Evolutionary conservation across 2,329 filamentous ascomycete genomes (phyloP), one percentile per base, ranked within the genome.

Genomic region (Aspergillus fijiensis): DNA sequence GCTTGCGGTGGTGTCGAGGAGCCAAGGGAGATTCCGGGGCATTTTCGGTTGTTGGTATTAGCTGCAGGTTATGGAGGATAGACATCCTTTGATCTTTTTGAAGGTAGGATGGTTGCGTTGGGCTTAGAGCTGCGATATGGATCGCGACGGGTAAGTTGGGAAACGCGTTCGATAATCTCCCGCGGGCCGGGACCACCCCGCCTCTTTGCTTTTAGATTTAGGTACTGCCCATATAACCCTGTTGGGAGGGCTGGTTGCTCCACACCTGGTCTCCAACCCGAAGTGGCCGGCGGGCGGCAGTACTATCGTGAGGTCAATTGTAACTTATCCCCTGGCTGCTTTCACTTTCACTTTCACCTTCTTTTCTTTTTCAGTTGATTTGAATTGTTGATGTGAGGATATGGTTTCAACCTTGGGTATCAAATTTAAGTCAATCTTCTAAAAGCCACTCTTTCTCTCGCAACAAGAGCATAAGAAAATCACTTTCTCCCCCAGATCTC

Each of bases 11-110:
- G 11, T 62, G 49, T 61, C 58, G 3, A 62, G 50, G 9, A 69
- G 61, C 69, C 69, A 72, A 23, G 69, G 69, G 12, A 71, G 49
- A 11, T 59, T 69, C 21, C 69, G 62, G n/a, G 69, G 68, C 69
- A 72, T 62, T 29, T 57, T 14, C 6, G 12, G 16, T 7, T 29
- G 33, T 68, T 21, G 14, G 51, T 21, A 0, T 39, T 27, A 45
- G 9, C 23, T 23, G 23, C 7, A 39, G 16, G 16, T 19, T 7
- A 10, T 3, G 10, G 19, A 25, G 9, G 45, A 31, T 21, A 16
- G 12, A 25, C 21, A 55, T 19, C 11, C n/a, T 55, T 7, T 2
- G 27, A 29, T 27, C 23, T 23, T 23, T 23, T 27, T 9, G 27
- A 9, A 27, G 9, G 39, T 19, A 2, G 27, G 14, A 42, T 12